phyloP scores from a whole-genome alignment of 1,139 yeast genomes.

The Geotrichum klebahnii region DNA sequence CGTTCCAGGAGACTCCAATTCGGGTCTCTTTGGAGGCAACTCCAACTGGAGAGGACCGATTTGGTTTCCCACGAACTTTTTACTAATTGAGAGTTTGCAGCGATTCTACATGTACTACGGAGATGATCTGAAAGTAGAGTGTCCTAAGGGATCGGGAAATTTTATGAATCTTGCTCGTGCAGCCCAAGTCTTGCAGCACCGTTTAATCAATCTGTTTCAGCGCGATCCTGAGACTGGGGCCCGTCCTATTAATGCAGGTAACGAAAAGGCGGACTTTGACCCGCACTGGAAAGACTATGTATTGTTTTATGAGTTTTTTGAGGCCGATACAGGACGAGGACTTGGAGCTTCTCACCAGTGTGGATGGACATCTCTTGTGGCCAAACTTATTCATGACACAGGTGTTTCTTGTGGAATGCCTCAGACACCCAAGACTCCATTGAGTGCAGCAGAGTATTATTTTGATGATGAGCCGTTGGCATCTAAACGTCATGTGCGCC shows the following conservation, averaged over 20 bases:
- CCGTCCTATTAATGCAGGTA: conserved; percentile 77
- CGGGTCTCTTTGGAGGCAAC: conserved; percentile 95
- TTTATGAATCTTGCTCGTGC: conserved; percentile 81
- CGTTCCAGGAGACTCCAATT: conserved; percentile 89
- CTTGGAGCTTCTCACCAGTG: conserved; percentile 93
- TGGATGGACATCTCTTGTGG: conserved; percentile 96
- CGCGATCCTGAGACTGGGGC: conserved; percentile 62
- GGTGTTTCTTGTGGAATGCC: conserved; percentile 52
- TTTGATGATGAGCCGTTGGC: conserved; percentile 38
- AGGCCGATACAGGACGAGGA: conserved; percentile 94
- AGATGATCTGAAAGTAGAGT: conserved; percentile 77
- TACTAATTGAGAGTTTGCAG: conserved; percentile 83
- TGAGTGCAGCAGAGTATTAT: conserved; percentile 40
- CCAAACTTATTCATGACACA: conserved; percentile 89
- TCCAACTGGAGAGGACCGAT: conserved; percentile 99
- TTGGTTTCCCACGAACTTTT: conserved; percentile 93
- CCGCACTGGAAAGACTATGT: conserved; percentile 71
- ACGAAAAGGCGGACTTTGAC: conserved; percentile 59
- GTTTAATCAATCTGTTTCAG: conserved; percentile 74
- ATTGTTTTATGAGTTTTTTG: conserved; percentile 85
- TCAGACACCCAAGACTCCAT: conserved; percentile 37
- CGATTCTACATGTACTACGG: conserved; percentile 90
- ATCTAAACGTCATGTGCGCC: conserved; percentile 27
- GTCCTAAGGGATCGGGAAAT: conserved; percentile 85
- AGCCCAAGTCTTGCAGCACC: conserved; percentile 86